These are phyloP conservation scores for Aspergillus heteromorphus DNA, from an alignment of 495 filamentous ascomycete species.

Conservation along the genomic window DNA sequence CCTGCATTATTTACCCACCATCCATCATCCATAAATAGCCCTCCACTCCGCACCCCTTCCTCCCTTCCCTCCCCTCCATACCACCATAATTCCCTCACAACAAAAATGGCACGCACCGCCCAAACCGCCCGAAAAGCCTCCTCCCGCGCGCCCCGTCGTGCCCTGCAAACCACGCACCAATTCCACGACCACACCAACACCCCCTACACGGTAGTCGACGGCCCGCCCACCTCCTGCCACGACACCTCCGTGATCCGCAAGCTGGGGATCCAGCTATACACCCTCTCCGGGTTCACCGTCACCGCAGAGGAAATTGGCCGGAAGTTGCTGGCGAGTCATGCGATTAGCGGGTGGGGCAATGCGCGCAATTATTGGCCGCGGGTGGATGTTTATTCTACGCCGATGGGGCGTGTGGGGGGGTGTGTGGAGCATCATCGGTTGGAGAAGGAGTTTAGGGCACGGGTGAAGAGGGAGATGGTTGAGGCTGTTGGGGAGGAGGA, in stretches of 20 bases:
- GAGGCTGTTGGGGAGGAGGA: not conserved
- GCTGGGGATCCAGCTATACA: not conserved
- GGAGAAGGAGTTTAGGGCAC: not conserved
- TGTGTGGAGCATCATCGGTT: not conserved
- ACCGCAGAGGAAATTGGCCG: not conserved
- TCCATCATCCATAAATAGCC: too few species aligned
- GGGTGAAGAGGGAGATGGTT: not conserved
- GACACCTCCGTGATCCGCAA: not conserved
- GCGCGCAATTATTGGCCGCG: not conserved
- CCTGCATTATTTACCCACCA: too few species aligned
- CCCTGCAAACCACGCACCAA: not conserved
- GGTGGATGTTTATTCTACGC: not conserved
- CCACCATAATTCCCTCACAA: too few species aligned
- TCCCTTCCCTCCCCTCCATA: too few species aligned
- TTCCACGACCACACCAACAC: not conserved
- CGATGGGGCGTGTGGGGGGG: not conserved
- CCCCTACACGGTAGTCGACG: not conserved
- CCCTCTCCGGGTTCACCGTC: not conserved
- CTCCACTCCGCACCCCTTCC: too few species aligned
- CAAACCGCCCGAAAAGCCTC: not conserved
- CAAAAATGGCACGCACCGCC: not conserved
- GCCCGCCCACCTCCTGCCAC: not conserved
- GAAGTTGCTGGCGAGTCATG: not conserved
- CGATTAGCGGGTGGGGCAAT: not conserved
- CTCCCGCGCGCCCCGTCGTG: not conserved